Evolutionary conservation across 345 rosid species (phyloP), one percentile per base, ranked within the genome.

Genomic region (Brassica cretica): DNA sequence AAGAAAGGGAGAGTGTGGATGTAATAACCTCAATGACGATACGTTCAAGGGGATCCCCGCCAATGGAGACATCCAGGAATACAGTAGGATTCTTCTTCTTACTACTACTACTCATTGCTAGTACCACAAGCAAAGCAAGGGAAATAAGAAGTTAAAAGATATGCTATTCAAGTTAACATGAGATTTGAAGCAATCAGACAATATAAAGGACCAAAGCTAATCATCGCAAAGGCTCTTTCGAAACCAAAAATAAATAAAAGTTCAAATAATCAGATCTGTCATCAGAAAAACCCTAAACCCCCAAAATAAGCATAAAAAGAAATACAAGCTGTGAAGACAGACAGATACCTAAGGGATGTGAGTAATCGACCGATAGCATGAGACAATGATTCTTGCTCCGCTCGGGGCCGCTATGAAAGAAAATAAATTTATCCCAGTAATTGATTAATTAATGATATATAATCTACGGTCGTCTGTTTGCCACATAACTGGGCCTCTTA

Each of bases 1-100:
- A 5, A 15, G 19, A 11, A 53, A 53, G 0, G 63, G 1, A 64
- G 29, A 37, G 10, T 8, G 16, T 6, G 6, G 39, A 72, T 27
- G 74, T 55, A 70, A 83, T 87, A 96, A 96, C 99, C 99, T 96
- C 96, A 4, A 96, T 83, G 73, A 84, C 84, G 80, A 96, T 82
- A 66, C 90, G 90, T 77, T 90, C 88, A 69, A 74, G 82, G 15
- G 89, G 87, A 85, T 78, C 94, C 65, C 89, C 90, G 72, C 85
- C 91, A 72, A 90, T 76, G 0, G 97, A 90, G 66, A 93, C 79
- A 78, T 96, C 98, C 11, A 96, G 80, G 78, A 87, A 93, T 0
- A 96, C 93, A 71, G 71, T 62, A 65, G 98, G 99, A 64, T 91
- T 93, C 85, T 80, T 90, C 74, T 87, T 89, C 16, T 25, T 60